Evolutionary conservation across 805 yeast species (phyloP).

Genomic region (Wickerhamiella sergipiensis): DNA sequence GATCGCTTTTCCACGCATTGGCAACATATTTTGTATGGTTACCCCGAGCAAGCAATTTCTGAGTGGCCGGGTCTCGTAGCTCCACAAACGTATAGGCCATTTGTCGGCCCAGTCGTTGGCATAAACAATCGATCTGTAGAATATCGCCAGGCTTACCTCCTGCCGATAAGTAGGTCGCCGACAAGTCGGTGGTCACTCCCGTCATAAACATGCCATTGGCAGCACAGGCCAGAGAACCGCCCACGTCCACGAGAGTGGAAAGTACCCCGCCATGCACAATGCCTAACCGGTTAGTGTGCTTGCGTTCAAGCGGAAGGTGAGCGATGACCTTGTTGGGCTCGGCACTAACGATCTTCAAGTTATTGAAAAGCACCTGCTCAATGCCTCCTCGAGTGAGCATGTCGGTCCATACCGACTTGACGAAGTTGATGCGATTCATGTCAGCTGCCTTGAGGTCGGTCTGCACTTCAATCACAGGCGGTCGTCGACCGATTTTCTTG

Average conservation of each 20-base stretch:
- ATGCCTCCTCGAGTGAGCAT: conserved; percentile 17
- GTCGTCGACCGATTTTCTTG: too few relatives aligned
- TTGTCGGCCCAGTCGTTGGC: conserved; percentile 27
- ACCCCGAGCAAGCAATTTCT: conserved; percentile 26
- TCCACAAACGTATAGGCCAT: conserved; percentile 31
- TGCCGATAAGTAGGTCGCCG: conserved; percentile 26
- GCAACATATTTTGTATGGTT: conserved; percentile 31
- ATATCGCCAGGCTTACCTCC: conserved; percentile 26
- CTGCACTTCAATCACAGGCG: too few relatives aligned
- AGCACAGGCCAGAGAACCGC: conserved; percentile 32
- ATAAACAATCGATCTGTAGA: conserved; percentile 18
- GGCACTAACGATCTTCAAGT: conserved; percentile 20
- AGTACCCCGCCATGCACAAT: conserved; percentile 31
- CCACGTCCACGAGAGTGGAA: conserved; percentile 30
- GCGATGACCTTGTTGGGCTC: conserved; percentile 24
- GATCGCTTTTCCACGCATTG: conserved; percentile 24
- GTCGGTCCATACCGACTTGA: conserved; percentile 16
- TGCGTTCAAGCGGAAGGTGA: conserved; percentile 22
- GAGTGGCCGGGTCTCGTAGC: conserved; percentile 12
- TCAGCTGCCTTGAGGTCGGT: too few relatives aligned
- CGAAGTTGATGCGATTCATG: conserved; percentile 15
- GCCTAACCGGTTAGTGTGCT: conserved; percentile 28
- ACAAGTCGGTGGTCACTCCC: conserved; percentile 31
- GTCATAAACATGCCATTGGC: conserved; percentile 30
- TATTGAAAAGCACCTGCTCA: conserved; percentile 12